Evolutionary conservation across 2,329 filamentous ascomycete genomes (phyloP), one percentile per base, ranked within the genome.

Genomic region (Neofusicoccum kwambonambiense): DNA sequence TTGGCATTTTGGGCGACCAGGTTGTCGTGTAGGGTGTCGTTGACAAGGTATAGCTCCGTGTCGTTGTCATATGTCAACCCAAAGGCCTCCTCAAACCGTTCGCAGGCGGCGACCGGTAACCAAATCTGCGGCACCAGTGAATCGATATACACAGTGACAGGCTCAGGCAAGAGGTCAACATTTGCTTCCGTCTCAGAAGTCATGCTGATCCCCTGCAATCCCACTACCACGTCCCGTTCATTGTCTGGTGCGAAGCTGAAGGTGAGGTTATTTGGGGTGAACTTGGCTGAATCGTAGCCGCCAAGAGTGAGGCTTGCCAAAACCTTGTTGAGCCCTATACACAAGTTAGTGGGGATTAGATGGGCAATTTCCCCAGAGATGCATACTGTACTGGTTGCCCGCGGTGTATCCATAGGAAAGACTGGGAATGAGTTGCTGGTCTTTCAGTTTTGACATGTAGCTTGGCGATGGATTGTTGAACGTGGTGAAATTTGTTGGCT

Each of bases 401-500:
- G 79, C 79, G 2, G 77, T 79, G 61, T 80, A 80, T 5, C 70
- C 77, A 71, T 72, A 80, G 0, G 75, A 77, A 5, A 72, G 61
- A 42, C 76, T 77, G 1, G 76, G 74, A 42, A 79, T 79, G 13
- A 69, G 11, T 54, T 68, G 15, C 68, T 66, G 31, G 70, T 70
- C 41, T 67, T 69, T 68, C 35, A 80, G 62, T n/a, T 65, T 70
- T 22, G 72, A 64, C 62, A 80, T 67, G 19, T 78, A 70, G 50
- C 71, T 75, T 2, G 72, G 69, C 6, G 73, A 69, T 3, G 73
- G 71, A 39, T 75, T 67, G 41, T 73, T 76, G 66, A 72, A 76
- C 49, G 71, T 70, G 12, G 75, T 73, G 68, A 81, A 81, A 66
- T 80, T 81, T 41, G 72, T 72, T 0, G 76, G 71, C 35, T 73